phyloP scores from a whole-genome alignment of 495 filamentous ascomycete genomes.

The Aspergillus baeticus region DNA sequence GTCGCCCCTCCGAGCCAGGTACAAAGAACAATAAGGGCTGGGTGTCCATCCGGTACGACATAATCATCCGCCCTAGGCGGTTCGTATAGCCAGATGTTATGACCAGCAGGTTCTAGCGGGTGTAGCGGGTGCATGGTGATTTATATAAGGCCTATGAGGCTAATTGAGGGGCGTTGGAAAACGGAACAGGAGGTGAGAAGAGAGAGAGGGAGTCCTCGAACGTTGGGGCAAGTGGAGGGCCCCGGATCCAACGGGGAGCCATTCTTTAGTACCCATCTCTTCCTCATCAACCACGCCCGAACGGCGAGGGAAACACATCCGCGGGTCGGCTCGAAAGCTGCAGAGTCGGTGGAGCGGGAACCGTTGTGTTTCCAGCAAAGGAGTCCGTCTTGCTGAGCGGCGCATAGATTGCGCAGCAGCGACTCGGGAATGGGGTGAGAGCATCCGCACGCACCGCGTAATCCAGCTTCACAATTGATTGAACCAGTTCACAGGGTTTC shows the following conservation, averaged over 20 bases:
- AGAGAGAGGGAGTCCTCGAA: not conserved
- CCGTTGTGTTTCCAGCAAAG: not conserved
- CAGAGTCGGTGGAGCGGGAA: not conserved
- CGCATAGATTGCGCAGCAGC: no score
- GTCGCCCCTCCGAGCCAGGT: slow-evolving; percentile 31
- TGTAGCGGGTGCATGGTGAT: not conserved
- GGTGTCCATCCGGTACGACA: not conserved
- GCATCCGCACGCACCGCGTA: no score
- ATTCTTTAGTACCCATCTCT: not conserved
- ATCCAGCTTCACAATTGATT: no score
- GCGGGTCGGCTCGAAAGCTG: not conserved
- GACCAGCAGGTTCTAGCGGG: slow-evolving; percentile 6
- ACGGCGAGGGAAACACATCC: not conserved
- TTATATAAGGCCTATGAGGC: not conserved
- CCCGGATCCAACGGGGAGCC: not conserved
- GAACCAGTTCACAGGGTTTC: no score
- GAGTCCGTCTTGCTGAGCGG: no score
- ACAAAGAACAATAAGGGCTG: slow-evolving; percentile 27
- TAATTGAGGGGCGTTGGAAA: not conserved
- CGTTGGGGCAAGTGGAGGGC: not conserved
- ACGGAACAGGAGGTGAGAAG: not conserved
- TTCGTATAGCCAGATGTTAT: slow-evolving; percentile 23
- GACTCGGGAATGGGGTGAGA: no score
- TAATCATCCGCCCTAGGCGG: not conserved
- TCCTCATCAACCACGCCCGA: not conserved